These are phyloP conservation scores for Stereocaulon alpinum DNA, from an alignment of 495 filamentous ascomycete genomes.

Conservation along the genomic window DNA sequence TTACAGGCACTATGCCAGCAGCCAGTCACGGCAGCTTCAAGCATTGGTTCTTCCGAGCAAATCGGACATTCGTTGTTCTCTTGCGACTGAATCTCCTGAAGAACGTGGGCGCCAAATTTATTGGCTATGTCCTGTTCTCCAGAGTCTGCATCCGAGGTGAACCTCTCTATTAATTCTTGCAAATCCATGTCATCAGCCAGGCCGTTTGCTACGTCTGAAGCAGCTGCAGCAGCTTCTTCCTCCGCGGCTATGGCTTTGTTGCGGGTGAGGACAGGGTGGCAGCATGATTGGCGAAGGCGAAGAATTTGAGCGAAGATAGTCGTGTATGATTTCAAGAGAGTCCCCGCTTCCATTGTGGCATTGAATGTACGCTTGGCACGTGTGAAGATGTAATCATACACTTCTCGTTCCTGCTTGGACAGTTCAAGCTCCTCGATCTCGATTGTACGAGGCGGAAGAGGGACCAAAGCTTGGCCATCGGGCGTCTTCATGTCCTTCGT, in stretches of 20 bases:
- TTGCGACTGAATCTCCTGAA: slow-evolving; percentile 84
- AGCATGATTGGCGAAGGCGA: slow-evolving; percentile 86
- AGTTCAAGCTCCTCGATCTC: slow-evolving; percentile 80
- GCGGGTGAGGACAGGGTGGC: slow-evolving; percentile 80
- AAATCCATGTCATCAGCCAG: slow-evolving; percentile 96
- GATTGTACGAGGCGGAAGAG: slow-evolving; percentile 69
- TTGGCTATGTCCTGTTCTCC: slow-evolving; percentile 35
- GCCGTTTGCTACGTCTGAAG: slow-evolving; percentile 67
- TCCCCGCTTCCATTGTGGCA: slow-evolving; percentile 80
- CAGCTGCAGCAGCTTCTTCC: slow-evolving; percentile 72
- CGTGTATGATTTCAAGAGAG: slow-evolving; percentile 85
- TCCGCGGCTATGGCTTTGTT: slow-evolving; percentile 77
- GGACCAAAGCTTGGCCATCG: slow-evolving; percentile 73
- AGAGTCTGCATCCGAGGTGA: slow-evolving; percentile 57
- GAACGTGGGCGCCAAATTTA: slow-evolving; percentile 73
- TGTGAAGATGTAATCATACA: slow-evolving; percentile 82
- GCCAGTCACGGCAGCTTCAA: slow-evolving; percentile 81
- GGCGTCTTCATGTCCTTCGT: slow-evolving; percentile 99
- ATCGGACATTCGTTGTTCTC: slow-evolving; percentile 85
- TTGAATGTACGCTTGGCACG: slow-evolving; percentile 75
- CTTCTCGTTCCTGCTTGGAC: slow-evolving; percentile 70
- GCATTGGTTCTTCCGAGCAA: slow-evolving; percentile 89
- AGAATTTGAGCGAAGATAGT: slow-evolving; percentile 96
- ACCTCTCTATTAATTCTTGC: slow-evolving; percentile 69
- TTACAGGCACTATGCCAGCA: slow-evolving; percentile 98